A percentile compares a stretch with the other conserved stretches of the same genome.
Evolutionary conservation across 257 asterid species (phyloP).

Genomic region (Oldenlandia corymbosa): DNA sequence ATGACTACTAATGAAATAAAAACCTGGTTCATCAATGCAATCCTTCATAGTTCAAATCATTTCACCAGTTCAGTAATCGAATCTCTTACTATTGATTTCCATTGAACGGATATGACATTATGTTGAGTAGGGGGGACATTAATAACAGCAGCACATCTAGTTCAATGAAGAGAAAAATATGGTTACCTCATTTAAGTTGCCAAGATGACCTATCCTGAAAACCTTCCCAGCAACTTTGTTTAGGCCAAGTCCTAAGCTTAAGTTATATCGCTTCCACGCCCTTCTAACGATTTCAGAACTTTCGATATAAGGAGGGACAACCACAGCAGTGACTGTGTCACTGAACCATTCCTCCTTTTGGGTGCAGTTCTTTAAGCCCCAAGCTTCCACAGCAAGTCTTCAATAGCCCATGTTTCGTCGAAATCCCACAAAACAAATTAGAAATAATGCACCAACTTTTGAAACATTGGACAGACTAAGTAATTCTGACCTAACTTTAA

Average conservation of each 20-base stretch:
- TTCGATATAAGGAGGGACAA: slow-evolving; percentile 75
- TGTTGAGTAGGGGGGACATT: too few relatives aligned
- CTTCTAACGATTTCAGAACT: slow-evolving; percentile 68
- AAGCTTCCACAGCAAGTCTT: slow-evolving; percentile 96
- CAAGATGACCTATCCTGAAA: slow-evolving; percentile 98
- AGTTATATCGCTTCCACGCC: slow-evolving; percentile 94
- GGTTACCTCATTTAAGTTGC: slow-evolving; percentile 77
- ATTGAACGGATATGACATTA: neutral
- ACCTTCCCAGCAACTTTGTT: slow-evolving; percentile 98
- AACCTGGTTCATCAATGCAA: too few relatives aligned
- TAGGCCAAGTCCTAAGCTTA: slow-evolving; percentile 93
- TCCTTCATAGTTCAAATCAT: too few relatives aligned
- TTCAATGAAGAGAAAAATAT: neutral
- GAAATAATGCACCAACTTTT: too few relatives aligned
- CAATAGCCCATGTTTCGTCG: too few relatives aligned
- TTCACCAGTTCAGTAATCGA: too few relatives aligned
- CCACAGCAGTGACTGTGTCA: slow-evolving; percentile 91
- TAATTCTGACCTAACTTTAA: too few relatives aligned
- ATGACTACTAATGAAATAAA: too few relatives aligned
- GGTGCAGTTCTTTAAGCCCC: slow-evolving; percentile 99
- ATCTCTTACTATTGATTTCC: too few relatives aligned
- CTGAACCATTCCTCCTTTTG: slow-evolving; percentile 96
- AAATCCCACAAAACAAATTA: too few relatives aligned
- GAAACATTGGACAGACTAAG: too few relatives aligned
- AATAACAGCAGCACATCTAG: neutral